Percentiles rank a stretch among this genome's conserved stretches.
phyloP scores from a whole-genome alignment of 768 basidiomycete genomes.

The Nidularia pulvinata region DNA sequence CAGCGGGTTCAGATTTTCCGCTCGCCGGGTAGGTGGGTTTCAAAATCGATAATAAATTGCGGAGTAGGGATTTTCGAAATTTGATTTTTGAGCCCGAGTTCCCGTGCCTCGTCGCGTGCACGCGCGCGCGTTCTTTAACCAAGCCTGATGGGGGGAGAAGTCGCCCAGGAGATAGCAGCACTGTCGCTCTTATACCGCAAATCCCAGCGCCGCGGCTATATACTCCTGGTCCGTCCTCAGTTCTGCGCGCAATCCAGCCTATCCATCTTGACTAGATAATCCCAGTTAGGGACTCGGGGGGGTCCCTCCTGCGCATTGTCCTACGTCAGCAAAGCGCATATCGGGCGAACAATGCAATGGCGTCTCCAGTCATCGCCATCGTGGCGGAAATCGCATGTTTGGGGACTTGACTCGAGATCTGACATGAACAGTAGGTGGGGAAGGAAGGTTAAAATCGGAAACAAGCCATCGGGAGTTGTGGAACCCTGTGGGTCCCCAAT shows the following conservation, averaged over 20 bases:
- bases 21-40: too few species aligned
- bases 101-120: too few species aligned
- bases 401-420: background rate
- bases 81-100: too few species aligned
- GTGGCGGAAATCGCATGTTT: background rate
- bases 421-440: background rate
- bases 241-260: too few species aligned
- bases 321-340: conserved; percentile 9
- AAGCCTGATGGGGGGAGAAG: background rate
- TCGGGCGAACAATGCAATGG: conserved; percentile 25
- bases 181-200: background rate
- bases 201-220: background rate
- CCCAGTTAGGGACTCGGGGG: background rate
- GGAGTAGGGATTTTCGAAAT: too few species aligned
- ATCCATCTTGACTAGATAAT: background rate
- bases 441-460: too few species aligned
- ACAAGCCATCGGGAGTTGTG: conserved; percentile 12
- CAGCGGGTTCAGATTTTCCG: too few species aligned
- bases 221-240: background rate
- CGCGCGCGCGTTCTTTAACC: background rate
- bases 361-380: conserved; percentile 4
- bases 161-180: background rate
- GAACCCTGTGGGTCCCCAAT: conserved; percentile 18
- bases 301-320: conserved; percentile 13
- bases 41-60: too few species aligned